Evolutionary conservation across 306 rosid species (phyloP), one percentile per base, ranked within the genome.

Genomic region (Cucurbita pepo): DNA sequence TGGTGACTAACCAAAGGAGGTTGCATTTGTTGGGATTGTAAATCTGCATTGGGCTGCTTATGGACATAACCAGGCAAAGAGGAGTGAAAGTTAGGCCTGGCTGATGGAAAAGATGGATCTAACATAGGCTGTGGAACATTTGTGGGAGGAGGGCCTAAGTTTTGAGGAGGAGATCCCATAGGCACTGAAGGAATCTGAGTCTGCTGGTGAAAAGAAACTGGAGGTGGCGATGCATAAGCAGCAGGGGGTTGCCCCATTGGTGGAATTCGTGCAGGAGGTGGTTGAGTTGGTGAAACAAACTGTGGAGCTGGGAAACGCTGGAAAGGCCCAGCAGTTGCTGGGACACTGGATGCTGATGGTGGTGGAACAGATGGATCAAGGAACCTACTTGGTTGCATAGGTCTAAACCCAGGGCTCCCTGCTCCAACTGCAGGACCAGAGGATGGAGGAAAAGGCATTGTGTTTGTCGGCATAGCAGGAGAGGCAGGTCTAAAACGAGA

Each of bases 351-450:
- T 55, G 83, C 11, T 56, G 85, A 86, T 15, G 86, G 92, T 41
- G 85, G 82, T 54, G 95, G 91, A 72, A 88, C 79, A 8, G 97
- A 91, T 12, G 96, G 99, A 80, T 91, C 96, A 77, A 76, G 85
- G 73, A 83, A 91, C 79, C 97, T 83, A 50, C 78, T 76, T 0
- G 85, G 92, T 9, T 84, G 85, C 22, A 79, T 72, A 79, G 91
- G 88, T 77, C 92, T 84, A 82, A 89, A 91, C 65, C 84, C 73
- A 37, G 91, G 76, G 36, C 77, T 64, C 63, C 84, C 88, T 43
- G 91, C 80, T 81, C 88, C 79, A 79, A 77, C 78, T 14, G 81
- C 67, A 59, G 86, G 81, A 16, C 84, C 84, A 13, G 56, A 47
- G 44, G 84, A 57, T 4, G 89, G 79, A 8, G 90, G 81, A 80